phyloP scores from a whole-genome alignment of 2,329 filamentous ascomycete genomes.

The Epichloe gansuensis region DNA sequence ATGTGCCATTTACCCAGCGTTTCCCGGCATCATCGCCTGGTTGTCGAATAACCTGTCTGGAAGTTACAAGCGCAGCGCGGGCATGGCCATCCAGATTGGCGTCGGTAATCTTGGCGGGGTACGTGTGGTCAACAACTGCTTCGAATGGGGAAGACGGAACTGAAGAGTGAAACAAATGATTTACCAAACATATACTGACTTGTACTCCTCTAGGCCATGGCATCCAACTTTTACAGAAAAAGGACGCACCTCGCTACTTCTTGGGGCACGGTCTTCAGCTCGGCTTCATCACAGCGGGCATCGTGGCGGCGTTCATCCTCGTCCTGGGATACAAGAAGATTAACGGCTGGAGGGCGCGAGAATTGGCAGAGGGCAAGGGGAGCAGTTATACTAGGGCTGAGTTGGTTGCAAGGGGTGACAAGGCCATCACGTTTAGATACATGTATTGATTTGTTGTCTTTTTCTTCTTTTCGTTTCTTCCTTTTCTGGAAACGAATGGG shows the following conservation, averaged over 20 bases:
- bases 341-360: conserved; percentile 45
- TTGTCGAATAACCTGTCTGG: conserved; percentile 63
- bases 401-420: conserved; percentile 47
- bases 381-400: conserved; percentile 30
- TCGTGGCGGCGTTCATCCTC: conserved; percentile 31
- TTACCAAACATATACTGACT: background rate
- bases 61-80: conserved; percentile 50
- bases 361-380: conserved; percentile 29
- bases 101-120: conserved; percentile 45
- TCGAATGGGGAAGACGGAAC: background rate
- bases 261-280: conserved; percentile 39
- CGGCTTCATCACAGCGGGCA: conserved; percentile 33
- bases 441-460: conserved; percentile 26
- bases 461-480: too few relatives aligned
- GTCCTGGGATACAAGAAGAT: conserved; percentile 40
- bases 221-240: conserved; percentile 57
- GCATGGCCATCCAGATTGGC: conserved; percentile 54
- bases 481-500: too few relatives aligned
- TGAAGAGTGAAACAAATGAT: background rate
- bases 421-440: conserved; percentile 51
- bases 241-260: conserved; percentile 35
- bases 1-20: conserved; percentile 67
- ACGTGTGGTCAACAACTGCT: conserved; percentile 11
- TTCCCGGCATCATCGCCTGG: conserved; percentile 72
- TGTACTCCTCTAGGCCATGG: conserved; percentile 41